These are phyloP conservation scores for Penicillium desertorum DNA, from an alignment of 495 filamentous ascomycete species.

Conservation along the genomic window DNA sequence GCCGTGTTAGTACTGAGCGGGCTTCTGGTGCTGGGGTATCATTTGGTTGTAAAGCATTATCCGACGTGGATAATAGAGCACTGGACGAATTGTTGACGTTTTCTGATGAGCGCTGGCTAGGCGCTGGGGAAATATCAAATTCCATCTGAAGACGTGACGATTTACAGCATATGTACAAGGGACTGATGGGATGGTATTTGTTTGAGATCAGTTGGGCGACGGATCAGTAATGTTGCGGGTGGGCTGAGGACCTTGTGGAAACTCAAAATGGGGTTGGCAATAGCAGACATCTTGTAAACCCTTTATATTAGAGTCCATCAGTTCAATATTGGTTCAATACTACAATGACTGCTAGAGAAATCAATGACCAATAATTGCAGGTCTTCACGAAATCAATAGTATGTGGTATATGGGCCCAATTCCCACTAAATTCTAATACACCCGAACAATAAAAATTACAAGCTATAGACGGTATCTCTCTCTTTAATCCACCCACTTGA, in stretches of 20 bases:
- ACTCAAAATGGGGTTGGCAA: background rate
- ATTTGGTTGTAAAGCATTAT: background rate
- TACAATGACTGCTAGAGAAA: background rate
- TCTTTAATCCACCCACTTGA: constrained; percentile 30
- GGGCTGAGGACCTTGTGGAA: constrained; percentile 11
- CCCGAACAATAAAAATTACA: constrained; percentile 29
- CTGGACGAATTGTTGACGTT: background rate
- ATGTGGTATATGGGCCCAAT: constrained; percentile 17
- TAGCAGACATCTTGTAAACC: too few species aligned
- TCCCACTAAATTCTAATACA: constrained; percentile 26
- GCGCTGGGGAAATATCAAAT: background rate
- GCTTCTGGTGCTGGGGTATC: constrained; percentile 3
- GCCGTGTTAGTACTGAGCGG: constrained; percentile 24
- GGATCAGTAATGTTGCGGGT: constrained; percentile 9
- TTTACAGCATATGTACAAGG: background rate
- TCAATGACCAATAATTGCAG: background rate
- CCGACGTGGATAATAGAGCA: background rate
- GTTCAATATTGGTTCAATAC: background rate
- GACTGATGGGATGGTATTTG: background rate
- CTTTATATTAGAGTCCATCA: background rate
- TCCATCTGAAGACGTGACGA: background rate
- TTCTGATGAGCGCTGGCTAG: background rate
- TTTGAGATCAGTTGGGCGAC: background rate
- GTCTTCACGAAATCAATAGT: background rate
- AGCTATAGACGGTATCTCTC: constrained; percentile 16